These are phyloP conservation scores for Tagetes patula DNA, from an alignment of 129 eudicot species.

Conservation along the genomic window DNA sequence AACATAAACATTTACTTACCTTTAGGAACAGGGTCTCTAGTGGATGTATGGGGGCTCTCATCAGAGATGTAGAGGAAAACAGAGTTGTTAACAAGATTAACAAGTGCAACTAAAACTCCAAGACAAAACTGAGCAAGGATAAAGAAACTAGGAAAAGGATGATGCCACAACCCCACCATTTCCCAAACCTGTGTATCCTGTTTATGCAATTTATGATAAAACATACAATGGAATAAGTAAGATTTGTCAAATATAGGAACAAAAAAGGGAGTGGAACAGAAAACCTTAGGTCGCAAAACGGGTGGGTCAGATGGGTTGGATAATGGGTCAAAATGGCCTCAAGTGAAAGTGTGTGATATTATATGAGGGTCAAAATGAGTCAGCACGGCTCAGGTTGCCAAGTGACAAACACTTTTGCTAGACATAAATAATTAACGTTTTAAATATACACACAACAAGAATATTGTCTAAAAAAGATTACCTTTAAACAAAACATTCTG, in stretches of 20 bases:
- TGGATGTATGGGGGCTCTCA: conserved; percentile 50
- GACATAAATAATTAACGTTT: neutral
- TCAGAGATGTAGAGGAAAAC: conserved; percentile 79
- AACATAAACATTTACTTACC: conserved; percentile 42
- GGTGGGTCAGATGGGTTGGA: neutral
- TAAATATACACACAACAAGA: neutral
- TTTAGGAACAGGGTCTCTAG: conserved; percentile 52
- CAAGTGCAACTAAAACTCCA: conserved; percentile 89
- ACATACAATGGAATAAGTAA: conserved; percentile 9
- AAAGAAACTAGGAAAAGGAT: conserved; percentile 91
- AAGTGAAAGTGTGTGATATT: neutral
- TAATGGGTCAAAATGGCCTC: neutral
- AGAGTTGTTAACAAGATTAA: conserved; percentile 91
- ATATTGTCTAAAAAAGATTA: neutral
- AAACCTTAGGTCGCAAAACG: neutral
- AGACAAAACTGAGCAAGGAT: conserved; percentile 92
- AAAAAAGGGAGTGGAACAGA: conserved; percentile 3
- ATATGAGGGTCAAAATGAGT: neutral
- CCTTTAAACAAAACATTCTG: neutral
- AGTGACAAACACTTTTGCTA: neutral
- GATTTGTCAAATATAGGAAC: neutral
- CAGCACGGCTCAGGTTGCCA: neutral
- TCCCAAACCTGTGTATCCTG: conserved; percentile 97
- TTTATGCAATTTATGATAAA: conserved; percentile 19
- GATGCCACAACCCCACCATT: conserved; percentile 96